These are phyloP conservation scores for Aphanomyces astaci DNA, from an alignment of 352 stramenopile genomes.

Conservation along the genomic window DNA sequence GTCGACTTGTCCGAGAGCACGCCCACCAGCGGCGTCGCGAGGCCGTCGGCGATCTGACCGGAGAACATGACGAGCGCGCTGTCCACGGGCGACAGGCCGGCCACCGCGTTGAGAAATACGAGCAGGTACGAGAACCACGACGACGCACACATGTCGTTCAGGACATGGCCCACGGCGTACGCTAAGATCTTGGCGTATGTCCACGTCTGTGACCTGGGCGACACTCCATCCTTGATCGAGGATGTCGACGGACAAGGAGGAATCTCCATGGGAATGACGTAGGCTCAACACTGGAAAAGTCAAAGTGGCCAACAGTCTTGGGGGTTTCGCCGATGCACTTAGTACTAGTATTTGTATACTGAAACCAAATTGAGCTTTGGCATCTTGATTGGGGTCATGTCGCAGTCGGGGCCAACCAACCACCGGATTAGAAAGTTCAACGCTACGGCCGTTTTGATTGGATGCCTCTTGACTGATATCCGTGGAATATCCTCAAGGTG, in stretches of 20 bases:
- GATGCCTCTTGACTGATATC: too few relatives aligned
- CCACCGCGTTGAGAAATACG: slow-evolving; percentile 53
- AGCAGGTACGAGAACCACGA: slow-evolving; percentile 85
- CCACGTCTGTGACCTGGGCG: too few relatives aligned
- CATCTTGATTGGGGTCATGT: not conserved
- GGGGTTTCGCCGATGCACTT: too few relatives aligned
- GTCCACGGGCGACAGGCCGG: slow-evolving; percentile 57
- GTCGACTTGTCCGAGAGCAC: slow-evolving; percentile 63
- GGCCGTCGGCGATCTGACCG: slow-evolving; percentile 70
- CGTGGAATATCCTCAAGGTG: too few relatives aligned
- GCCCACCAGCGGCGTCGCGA: slow-evolving; percentile 71
- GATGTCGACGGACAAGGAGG: not conserved
- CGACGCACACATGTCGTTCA: slow-evolving; percentile 84
- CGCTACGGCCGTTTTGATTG: too few relatives aligned
- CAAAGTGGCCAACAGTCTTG: not conserved
- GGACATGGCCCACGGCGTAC: slow-evolving; percentile 76
- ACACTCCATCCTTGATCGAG: not conserved
- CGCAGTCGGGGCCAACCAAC: too few relatives aligned
- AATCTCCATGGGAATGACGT: not conserved
- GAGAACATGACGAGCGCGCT: slow-evolving; percentile 82
- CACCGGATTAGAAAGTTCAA: too few relatives aligned
- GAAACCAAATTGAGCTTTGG: not conserved
- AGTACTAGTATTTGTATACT: not conserved
- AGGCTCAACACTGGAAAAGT: not conserved
- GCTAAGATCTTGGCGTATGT: slow-evolving; percentile 48